phyloP scores from a whole-genome alignment of 495 filamentous ascomycete species.

The Rusavskia elegans region DNA sequence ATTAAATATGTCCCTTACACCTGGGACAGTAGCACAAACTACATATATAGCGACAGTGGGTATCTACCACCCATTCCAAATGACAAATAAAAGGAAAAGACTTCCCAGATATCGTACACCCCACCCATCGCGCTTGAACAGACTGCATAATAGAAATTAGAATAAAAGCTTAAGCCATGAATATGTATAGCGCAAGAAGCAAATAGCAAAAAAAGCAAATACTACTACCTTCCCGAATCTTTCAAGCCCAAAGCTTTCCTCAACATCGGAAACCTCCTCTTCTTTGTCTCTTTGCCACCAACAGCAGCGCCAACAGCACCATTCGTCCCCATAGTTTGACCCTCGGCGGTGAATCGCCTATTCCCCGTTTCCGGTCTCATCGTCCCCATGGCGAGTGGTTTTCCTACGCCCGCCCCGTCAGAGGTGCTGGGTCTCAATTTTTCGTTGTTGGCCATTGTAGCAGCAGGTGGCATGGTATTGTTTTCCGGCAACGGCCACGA shows the following conservation, averaged over 20 bases:
- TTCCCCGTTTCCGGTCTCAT: conserved; percentile 10
- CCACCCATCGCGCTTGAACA: too few relatives aligned
- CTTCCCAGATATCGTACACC: too few relatives aligned
- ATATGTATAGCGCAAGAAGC: too few relatives aligned
- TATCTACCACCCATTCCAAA: too few relatives aligned
- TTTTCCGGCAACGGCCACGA: conserved; percentile 19
- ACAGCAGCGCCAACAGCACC: conserved; percentile 16
- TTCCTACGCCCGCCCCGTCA: conserved; percentile 5
- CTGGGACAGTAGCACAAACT: too few relatives aligned
- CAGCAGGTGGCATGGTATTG: conserved; percentile 7
- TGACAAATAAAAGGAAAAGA: too few relatives aligned
- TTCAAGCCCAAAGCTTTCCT: conserved; percentile 32
- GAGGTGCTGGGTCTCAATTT: conserved; percentile 2
- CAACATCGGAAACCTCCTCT: conserved; percentile 34
- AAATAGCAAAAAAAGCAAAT: too few relatives aligned
- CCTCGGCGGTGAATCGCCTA: conserved; percentile 12
- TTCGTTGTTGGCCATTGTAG: conserved; percentile 1
- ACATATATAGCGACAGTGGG: too few relatives aligned
- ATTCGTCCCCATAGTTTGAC: conserved; percentile 14
- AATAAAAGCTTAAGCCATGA: too few relatives aligned
- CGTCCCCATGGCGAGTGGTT: conserved; percentile 1
- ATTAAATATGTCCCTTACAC: too few relatives aligned
- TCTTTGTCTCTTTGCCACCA: conserved; percentile 19
- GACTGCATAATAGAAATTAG: too few relatives aligned
- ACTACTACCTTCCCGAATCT: conserved; percentile 5